These are phyloP conservation scores for Pleurotus djamor DNA, from an alignment of 768 basidiomycete species.

Conservation along the genomic window DNA sequence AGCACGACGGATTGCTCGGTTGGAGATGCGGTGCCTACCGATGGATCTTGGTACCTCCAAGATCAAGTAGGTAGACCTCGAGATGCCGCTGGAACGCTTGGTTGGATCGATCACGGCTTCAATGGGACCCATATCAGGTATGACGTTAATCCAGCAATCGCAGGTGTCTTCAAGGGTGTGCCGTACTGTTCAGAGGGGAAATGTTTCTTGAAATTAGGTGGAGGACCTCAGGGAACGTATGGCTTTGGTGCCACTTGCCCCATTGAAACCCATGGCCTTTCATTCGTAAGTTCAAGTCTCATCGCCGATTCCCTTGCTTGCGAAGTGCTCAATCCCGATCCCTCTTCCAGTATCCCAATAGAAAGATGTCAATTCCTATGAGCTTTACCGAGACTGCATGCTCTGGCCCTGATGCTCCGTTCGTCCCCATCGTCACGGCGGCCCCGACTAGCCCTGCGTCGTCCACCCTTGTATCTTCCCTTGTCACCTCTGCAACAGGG, in stretches of 20 bases:
- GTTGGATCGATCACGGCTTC: neutral
- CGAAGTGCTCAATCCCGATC: neutral
- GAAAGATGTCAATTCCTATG: neutral
- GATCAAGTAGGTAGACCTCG: neutral
- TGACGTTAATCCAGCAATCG: neutral
- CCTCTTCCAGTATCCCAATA: neutral
- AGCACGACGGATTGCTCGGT: neutral
- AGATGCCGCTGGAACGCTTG: neutral
- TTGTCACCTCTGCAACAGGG: no score
- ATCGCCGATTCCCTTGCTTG: neutral
- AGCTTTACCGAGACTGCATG: constrained; percentile 6
- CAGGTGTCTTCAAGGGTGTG: constrained; percentile 1
- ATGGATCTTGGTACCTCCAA: neutral
- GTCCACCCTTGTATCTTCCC: no score
- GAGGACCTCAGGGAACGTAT: neutral
- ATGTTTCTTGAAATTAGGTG: neutral
- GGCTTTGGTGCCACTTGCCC: constrained; percentile 1
- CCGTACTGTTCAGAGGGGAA: neutral
- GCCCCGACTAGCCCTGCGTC: no score
- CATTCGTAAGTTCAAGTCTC: constrained; percentile 1
- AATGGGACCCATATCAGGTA: neutral
- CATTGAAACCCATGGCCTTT: neutral
- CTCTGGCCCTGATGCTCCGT: constrained; percentile 1
- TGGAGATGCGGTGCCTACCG: neutral
- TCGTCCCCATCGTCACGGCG: neutral